Percentiles rank a stretch among this genome's conserved stretches.
Conservation (phyloP, 352 stramenopile species). For the Pythium sukuiense region DNA sequence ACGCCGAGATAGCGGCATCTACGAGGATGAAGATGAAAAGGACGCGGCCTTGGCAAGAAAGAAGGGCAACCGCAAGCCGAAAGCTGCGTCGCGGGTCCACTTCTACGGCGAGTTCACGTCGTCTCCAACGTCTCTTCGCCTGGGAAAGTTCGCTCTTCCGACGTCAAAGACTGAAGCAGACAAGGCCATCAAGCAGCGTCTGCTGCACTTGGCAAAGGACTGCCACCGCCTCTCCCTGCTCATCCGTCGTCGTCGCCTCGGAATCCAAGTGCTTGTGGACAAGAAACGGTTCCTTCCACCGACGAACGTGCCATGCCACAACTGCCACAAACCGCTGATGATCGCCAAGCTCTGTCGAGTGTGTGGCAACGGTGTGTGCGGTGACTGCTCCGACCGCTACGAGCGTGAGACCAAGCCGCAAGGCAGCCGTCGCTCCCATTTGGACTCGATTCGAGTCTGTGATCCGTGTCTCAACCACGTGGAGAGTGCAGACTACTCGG, state of each 20-base stretch:
- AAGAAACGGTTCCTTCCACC: slow-evolving; percentile 38
- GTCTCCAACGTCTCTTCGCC: no score
- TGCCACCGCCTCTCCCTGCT: slow-evolving; percentile 39
- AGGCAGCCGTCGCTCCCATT: slow-evolving; percentile 5
- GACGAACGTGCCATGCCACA: slow-evolving; percentile 48
- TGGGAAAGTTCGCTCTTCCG: no score
- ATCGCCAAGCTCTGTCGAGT: slow-evolving; percentile 50
- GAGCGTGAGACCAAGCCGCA: slow-evolving; percentile 23
- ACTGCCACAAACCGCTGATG: slow-evolving; percentile 45
- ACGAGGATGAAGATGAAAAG: no score
- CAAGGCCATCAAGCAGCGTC: slow-evolving; percentile 19
- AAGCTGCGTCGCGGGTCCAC: slow-evolving; percentile 8
- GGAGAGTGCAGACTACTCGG: slow-evolving; percentile 47
- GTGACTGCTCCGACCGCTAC: slow-evolving; percentile 40
- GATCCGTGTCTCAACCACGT: slow-evolving; percentile 55
- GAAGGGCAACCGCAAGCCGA: no score
- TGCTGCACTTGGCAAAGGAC: slow-evolving; percentile 20
- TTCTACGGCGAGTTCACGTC: slow-evolving; percentile 25
- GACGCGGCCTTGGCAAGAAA: no score
- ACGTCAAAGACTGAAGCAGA: no score
- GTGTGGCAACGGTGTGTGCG: slow-evolving; percentile 60
- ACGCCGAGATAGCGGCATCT: background rate
- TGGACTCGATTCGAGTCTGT: slow-evolving; percentile 42
- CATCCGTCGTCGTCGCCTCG: slow-evolving; percentile 60
- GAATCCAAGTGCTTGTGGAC: slow-evolving; percentile 52